phyloP scores from a whole-genome alignment of 2,329 filamentous ascomycete species.

The Fusarium succisae region DNA sequence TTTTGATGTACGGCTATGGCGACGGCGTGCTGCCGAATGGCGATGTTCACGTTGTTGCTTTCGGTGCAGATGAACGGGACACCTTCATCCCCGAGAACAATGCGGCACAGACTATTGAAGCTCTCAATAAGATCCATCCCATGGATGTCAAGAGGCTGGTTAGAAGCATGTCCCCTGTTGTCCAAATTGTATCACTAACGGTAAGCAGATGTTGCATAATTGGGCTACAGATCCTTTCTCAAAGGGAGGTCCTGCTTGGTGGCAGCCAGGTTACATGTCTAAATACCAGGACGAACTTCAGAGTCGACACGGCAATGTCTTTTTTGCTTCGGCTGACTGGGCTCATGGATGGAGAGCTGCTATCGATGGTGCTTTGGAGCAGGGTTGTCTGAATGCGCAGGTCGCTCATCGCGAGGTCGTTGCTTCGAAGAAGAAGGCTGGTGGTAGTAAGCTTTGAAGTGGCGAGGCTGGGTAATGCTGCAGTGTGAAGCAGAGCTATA shows the following conservation, averaged over 20 bases:
- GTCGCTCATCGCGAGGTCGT: not conserved
- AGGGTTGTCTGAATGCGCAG: not conserved
- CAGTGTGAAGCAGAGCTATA: too few relatives aligned
- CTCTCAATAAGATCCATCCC: not conserved
- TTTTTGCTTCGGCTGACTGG: not conserved
- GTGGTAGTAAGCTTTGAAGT: not conserved
- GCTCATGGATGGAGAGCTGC: not conserved
- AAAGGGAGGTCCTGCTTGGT: not conserved
- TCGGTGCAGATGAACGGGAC: not conserved
- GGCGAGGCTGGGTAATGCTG: rapidly evolving
- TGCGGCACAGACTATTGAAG: not conserved
- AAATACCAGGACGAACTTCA: not conserved
- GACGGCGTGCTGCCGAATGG: rapidly evolving
- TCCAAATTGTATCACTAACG: not conserved
- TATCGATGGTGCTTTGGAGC: not conserved
- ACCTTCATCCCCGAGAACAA: not conserved
- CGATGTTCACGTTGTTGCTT: not conserved
- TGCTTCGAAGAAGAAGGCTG: not conserved
- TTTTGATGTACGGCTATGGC: not conserved
- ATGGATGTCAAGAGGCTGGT: not conserved
- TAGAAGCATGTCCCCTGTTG: too few relatives aligned
- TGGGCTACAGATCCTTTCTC: not conserved
- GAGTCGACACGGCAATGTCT: not conserved
- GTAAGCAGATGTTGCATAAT: not conserved
- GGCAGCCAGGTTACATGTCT: not conserved